A percentile compares a stretch with the other conserved stretches of the same genome.
These are phyloP conservation scores for Williopsis jadinii DNA, from an alignment of 1,139 yeast genomes.

Conservation along the genomic window DNA sequence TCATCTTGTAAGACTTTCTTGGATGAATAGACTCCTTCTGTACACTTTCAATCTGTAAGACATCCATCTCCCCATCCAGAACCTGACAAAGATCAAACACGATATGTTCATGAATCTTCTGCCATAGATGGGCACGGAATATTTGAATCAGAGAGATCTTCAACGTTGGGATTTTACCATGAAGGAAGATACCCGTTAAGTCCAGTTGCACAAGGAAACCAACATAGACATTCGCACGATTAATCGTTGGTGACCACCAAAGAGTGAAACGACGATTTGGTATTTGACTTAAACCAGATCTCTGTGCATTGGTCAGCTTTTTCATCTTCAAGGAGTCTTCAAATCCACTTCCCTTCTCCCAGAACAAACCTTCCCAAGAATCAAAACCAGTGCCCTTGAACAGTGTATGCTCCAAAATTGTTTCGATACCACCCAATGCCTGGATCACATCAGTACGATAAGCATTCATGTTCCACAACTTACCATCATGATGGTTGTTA, in stretches of 20 bases:
- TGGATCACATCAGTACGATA: slow-evolving; percentile 95
- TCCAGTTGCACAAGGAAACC: slow-evolving; percentile 96
- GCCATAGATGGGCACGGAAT: slow-evolving; percentile 98
- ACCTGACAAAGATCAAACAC: slow-evolving; percentile 93
- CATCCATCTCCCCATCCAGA: slow-evolving; percentile 80
- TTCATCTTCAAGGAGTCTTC: slow-evolving; percentile 94
- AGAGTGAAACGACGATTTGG: slow-evolving; percentile 95
- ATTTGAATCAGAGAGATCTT: slow-evolving; percentile 94
- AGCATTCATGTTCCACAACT: slow-evolving; percentile 87
- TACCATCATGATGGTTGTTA: slow-evolving; percentile 88
- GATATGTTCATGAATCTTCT: slow-evolving; percentile 92
- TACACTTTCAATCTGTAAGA: slow-evolving; percentile 76
- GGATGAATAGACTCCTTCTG: slow-evolving; percentile 95
- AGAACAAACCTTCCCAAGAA: slow-evolving; percentile 97
- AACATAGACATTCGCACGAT: slow-evolving; percentile 95
- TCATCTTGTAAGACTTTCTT: slow-evolving; percentile 95
- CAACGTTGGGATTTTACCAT: slow-evolving; percentile 95
- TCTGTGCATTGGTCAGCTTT: slow-evolving; percentile 93
- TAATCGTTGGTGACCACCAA: slow-evolving; percentile 99
- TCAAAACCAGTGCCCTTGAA: slow-evolving; percentile 97
- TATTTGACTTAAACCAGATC: slow-evolving; percentile 95
- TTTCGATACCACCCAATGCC: slow-evolving; percentile 95
- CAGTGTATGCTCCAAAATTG: slow-evolving; percentile 89
- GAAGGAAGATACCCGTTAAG: slow-evolving; percentile 92
- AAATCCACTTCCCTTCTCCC: slow-evolving; percentile 97